Evolutionary conservation across 2,329 filamentous ascomycete species (phyloP), one percentile per base, ranked within the genome.

Genomic region (Phaeosphaeria sp.): DNA sequence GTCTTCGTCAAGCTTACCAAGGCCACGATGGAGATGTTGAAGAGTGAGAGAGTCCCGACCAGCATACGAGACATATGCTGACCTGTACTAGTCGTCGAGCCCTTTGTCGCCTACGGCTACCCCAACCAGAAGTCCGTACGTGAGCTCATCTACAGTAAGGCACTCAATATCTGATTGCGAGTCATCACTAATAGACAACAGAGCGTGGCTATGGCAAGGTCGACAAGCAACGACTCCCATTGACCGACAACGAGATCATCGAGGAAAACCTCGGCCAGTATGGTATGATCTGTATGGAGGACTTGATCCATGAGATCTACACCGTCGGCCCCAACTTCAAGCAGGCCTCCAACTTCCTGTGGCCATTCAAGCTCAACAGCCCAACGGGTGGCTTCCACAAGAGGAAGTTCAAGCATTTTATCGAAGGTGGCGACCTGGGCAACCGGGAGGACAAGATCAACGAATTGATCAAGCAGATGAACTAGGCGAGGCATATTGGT

Each of bases 331-430:
- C 94, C 86, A 98, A 98, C 90, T 82, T 83, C 91, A 98, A 97
- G 90, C 93, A 97, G 86, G 93, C 92, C 77, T 88, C 90, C 86
- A 99, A 98, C 91, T 98, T 98, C 89, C 85, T 98, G 73, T 99
- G 95, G 95, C 95, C 95, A 79, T 99, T 99, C 90, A 98, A 99
- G 91, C 91, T 99, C 73, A 93, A 89, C 88, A 97, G 96, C 89
- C 95, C 95, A 79, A 98, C 85, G 74, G 95, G 95, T 81, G 94
- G 95, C 69, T 99, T 98, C 92, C 90, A 91, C 74, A 83, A 91
- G 76, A 88, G 95, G 84, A 99, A 98, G 87, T 98, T 98, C 89
- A 95, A 93, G 87, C 93, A 98, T 87, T 98, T 92, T 86, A 91
- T 98, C 66, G 91, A 97, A 87, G 95, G 94, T 83, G 95, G 95